Conservation (phyloP, 345 rosid species). For the Citrus mangshanensis region DNA sequence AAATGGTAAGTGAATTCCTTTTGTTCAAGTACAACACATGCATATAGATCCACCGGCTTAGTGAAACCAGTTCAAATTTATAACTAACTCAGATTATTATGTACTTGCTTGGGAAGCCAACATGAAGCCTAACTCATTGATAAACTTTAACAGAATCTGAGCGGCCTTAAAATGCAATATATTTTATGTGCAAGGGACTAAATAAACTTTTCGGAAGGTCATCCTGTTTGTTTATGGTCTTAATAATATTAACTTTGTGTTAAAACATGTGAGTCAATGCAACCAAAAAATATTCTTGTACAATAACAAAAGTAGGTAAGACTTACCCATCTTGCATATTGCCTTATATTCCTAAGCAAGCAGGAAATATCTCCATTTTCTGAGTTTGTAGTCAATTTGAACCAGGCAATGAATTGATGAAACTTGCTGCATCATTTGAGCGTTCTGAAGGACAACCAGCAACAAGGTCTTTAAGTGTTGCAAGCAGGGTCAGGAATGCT, state of each 20-base stretch:
- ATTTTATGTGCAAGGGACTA: background rate
- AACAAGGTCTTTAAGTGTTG: conserved; percentile 44
- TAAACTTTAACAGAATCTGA: background rate
- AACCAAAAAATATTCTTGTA: background rate
- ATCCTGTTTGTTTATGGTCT: background rate
- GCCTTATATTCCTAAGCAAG: background rate
- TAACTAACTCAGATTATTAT: background rate
- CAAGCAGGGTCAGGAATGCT: conserved; percentile 61
- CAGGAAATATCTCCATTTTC: conserved; percentile 20
- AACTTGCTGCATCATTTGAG: conserved; percentile 68
- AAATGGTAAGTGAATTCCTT: conserved; percentile 41
- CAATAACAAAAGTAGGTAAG: background rate
- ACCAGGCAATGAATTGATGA: conserved; percentile 55
- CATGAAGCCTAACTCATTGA: background rate
- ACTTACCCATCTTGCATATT: background rate
- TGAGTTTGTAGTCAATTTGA: background rate
- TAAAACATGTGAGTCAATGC: background rate
- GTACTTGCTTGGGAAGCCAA: background rate
- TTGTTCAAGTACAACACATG: background rate
- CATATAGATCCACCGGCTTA: background rate
- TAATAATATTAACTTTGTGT: background rate
- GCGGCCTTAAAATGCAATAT: background rate
- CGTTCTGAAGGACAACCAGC: conserved; percentile 55
- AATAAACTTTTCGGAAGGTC: background rate
- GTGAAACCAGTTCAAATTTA: conserved; percentile 4